Conservation (phyloP, 495 filamentous ascomycete species). For the Parathielavia hyrcaniae region DNA sequence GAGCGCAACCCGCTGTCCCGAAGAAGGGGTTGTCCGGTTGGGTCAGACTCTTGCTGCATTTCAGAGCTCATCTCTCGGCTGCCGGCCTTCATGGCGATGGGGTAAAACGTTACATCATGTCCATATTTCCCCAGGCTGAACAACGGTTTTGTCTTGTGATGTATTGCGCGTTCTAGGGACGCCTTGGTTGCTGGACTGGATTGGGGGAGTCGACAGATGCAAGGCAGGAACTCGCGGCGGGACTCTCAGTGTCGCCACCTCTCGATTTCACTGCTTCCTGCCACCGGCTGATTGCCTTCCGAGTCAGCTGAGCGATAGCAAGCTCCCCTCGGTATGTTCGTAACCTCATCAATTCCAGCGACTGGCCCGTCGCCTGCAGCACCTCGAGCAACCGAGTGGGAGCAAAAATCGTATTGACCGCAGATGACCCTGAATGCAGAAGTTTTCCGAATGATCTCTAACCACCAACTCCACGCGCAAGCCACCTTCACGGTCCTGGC, state of each 20-base stretch:
- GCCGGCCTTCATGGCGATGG: too few species aligned
- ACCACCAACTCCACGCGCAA: conserved; percentile 38
- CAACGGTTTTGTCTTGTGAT: background rate
- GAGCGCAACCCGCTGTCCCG: too few species aligned
- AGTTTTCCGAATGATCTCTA: conserved; percentile 39
- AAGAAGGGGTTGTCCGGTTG: too few species aligned
- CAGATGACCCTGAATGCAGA: conserved; percentile 36
- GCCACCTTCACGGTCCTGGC: conserved; percentile 31
- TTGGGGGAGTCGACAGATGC: background rate
- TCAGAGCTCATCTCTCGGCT: too few species aligned
- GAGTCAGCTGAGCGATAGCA: conserved; percentile 10
- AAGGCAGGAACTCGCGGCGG: background rate
- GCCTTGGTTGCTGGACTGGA: too few species aligned
- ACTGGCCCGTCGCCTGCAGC: conserved; percentile 15
- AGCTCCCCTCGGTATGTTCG: conserved; percentile 11
- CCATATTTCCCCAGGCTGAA: background rate
- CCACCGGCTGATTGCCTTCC: background rate
- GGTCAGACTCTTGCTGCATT: too few species aligned
- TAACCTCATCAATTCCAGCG: conserved; percentile 17
- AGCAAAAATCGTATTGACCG: conserved; percentile 36
- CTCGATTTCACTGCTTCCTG: background rate
- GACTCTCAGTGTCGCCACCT: background rate
- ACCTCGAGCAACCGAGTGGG: conserved; percentile 17
- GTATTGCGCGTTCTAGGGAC: background rate
- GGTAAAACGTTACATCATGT: too few species aligned